phyloP scores from a whole-genome alignment of 2,329 filamentous ascomycete genomes.

The Magnaporthiopsis incrustans region DNA sequence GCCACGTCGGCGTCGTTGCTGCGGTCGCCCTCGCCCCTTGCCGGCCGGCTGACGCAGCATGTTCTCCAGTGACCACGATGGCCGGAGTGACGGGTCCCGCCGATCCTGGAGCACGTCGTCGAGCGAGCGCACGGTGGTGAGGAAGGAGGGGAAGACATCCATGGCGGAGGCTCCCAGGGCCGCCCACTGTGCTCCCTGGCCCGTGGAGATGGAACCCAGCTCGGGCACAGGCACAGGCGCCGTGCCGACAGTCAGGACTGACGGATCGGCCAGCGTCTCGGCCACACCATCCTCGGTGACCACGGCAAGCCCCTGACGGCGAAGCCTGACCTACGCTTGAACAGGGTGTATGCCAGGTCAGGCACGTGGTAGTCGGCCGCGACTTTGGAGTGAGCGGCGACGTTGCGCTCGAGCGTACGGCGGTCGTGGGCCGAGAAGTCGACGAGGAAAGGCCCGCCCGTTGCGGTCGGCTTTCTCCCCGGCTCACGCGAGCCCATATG shows the following conservation, averaged over 20 bases:
- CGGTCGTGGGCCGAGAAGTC: too few relatives aligned
- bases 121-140: background rate
- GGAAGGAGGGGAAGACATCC: conserved; percentile 7
- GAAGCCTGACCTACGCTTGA: too few relatives aligned
- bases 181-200: conserved; percentile 30
- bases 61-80: background rate
- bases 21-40: background rate
- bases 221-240: background rate
- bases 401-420: too few relatives aligned
- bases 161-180: conserved; percentile 18
- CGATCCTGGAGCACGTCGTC: conserved; percentile 8
- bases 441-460: too few relatives aligned
- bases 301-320: too few relatives aligned
- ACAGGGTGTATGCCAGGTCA: too few relatives aligned
- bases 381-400: background rate
- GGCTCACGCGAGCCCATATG: too few relatives aligned
- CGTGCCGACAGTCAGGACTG: too few relatives aligned
- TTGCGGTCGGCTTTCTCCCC: too few relatives aligned
- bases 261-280: too few relatives aligned
- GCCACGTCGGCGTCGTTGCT: conserved; percentile 15
- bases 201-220: conserved; percentile 22
- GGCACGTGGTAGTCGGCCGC: background rate
- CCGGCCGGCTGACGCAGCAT: background rate
- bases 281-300: too few relatives aligned
- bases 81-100: background rate